Conservation (phyloP, 805 yeast genomes). For the Sugiyamaella mastotermitis region DNA sequence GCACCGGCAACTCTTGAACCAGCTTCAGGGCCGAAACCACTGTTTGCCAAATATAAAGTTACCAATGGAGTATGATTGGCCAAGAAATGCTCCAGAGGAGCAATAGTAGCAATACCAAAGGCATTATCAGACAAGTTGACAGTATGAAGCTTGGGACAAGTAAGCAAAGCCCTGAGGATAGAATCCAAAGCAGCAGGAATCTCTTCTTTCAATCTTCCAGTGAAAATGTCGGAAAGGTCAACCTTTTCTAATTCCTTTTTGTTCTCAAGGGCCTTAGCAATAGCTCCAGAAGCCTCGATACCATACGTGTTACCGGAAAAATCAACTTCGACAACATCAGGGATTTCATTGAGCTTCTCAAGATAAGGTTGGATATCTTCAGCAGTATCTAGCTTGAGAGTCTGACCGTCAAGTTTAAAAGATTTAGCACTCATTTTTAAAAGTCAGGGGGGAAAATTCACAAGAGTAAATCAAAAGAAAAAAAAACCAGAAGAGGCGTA, state of each 20-base stretch:
- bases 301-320: conserved; percentile 94
- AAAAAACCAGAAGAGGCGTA: too few relatives aligned
- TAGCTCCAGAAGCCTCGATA: conserved; percentile 71
- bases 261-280: conserved; percentile 50
- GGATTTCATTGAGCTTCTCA: conserved; percentile 41
- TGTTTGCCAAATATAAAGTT: conserved; percentile 84
- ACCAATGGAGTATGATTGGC: conserved; percentile 70
- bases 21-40: conserved; percentile 98
- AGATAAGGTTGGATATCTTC: conserved; percentile 70
- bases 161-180: conserved; percentile 66
- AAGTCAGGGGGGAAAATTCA: too few relatives aligned
- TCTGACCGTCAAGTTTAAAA: conserved; percentile 65
- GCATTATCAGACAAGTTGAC: conserved; percentile 92
- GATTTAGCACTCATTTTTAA: too few relatives aligned
- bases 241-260: conserved; percentile 46
- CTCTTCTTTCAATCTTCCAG: conserved; percentile 91
- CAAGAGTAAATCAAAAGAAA: too few relatives aligned
- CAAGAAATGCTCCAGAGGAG: conserved; percentile 74
- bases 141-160: conserved; percentile 61
- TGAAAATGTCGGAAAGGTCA: conserved; percentile 86
- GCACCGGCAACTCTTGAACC: conserved; percentile 93
- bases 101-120: conserved; percentile 91
- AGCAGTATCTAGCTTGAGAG: conserved; percentile 64
- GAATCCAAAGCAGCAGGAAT: conserved; percentile 76
- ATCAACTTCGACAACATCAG: conserved; percentile 52